Evolutionary conservation across 1,139 yeast genomes (phyloP), one percentile per base, ranked within the genome.

Genomic region (Blastobotrys persicus): DNA sequence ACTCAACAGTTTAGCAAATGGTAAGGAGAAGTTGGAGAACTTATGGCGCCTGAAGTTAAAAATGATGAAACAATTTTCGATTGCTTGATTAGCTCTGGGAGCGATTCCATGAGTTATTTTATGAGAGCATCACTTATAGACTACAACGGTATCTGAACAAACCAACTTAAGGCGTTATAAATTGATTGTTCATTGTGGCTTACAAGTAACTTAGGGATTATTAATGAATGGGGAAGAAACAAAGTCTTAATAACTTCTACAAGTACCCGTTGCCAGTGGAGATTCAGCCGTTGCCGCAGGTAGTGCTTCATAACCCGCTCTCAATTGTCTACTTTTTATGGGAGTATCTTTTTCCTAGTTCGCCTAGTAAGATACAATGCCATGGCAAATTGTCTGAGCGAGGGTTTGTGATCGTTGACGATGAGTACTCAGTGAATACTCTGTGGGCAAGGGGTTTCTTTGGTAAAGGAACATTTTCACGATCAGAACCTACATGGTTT

Each of bases 141-240:
- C 98, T 89, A 89, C 97, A 89, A 89, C 98, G 98, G 98, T 89
- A 89, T 89, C 98, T 89, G 98, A 89, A 54, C 55, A 49, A 47
- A 44, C 19, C n/a, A n/a, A n/a, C n/a, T n/a, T n/a, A n/a, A n/a
- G n/a, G n/a, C n/a, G n/a, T n/a, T n/a, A n/a, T n/a, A n/a, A n/a
- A n/a, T 12, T 12, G 39, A 38, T 12, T 40, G 44, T 44, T 37
- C 18, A 9, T 41, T 18, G 39, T 42, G 37, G n/a, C n/a, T n/a
- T 28, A 23, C 28, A 23, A 23, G 28, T 23, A 9, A 39, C 39
- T 37, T 18, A 17, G 41, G 37, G 34, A 9, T 31, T 18, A 18
- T 32, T 31, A 43, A 44, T 32, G 33, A 17, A 53, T 47, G 52
- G 45, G 48, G 26, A 49, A 43, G 35, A 51, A 53, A 47, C 43